Conservation (phyloP, 306 rosid species). For the Cucumis sativus region DNA sequence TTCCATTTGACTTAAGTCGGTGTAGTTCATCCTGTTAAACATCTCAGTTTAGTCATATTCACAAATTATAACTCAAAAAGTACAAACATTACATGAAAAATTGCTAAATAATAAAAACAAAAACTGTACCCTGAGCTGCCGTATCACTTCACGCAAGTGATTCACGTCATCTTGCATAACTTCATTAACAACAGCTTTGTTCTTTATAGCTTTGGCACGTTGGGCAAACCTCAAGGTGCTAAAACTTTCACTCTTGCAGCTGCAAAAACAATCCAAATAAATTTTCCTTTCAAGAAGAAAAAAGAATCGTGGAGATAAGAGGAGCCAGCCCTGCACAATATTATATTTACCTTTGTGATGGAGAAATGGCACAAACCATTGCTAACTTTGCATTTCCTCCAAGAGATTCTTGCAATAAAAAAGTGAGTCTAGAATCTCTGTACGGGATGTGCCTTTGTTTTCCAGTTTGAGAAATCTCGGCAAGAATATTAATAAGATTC, state of each 20-base stretch:
- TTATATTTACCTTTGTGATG: constrained; percentile 66
- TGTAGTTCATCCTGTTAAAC: constrained; percentile 78
- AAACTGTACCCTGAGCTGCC: constrained; percentile 70
- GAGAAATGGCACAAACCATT: constrained; percentile 99
- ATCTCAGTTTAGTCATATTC: constrained; percentile 11
- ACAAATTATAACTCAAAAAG: constrained; percentile 3
- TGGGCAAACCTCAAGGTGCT: constrained; percentile 98
- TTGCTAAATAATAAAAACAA: constrained; percentile 6
- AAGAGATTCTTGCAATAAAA: constrained; percentile 91
- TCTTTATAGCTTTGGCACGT: constrained; percentile 90
- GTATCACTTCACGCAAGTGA: constrained; percentile 83
- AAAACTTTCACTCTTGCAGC: constrained; percentile 92
- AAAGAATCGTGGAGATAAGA: constrained; percentile 8
- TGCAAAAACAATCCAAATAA: constrained; percentile 28
- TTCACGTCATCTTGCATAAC: constrained; percentile 78
- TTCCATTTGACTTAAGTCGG: constrained; percentile 60
- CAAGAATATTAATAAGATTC: constrained; percentile 96
- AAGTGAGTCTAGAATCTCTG: constrained; percentile 92
- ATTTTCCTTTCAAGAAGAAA: constrained; percentile 8
- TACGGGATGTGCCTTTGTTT: constrained; percentile 96
- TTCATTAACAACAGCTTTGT: constrained; percentile 97
- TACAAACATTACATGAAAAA: constrained; percentile 9
- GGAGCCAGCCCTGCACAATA: constrained; percentile 3
- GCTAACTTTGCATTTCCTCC: constrained; percentile 99
- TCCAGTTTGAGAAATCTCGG: constrained; percentile 97